These are phyloP conservation scores for Metarhizium robertsii DNA, from an alignment of 2,329 filamentous ascomycete species.

Conservation along the genomic window DNA sequence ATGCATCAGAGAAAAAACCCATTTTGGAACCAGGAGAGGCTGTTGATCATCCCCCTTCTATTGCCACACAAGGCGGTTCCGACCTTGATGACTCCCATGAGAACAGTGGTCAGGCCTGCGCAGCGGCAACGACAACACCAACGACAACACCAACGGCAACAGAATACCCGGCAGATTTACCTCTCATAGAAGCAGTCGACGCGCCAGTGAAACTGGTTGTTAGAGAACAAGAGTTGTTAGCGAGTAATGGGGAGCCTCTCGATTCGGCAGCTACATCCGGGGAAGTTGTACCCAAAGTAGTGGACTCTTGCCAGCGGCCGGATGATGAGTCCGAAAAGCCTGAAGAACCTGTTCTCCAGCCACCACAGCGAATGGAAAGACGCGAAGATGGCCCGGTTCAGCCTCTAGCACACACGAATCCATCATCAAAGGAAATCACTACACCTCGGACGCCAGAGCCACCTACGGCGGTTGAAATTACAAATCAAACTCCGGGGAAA, in stretches of 20 bases:
- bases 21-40: not conserved
- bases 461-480: not conserved
- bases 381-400: not conserved
- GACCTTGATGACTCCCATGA: not conserved
- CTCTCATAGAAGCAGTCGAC: not conserved
- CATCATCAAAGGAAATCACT: not conserved
- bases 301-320: not conserved
- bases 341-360: not conserved
- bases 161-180: not conserved
- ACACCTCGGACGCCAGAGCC: constrained; percentile 3
- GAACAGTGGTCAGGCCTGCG: not conserved
- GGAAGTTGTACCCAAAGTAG: not conserved
- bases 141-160: not conserved
- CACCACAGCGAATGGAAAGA: not conserved
- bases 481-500: not conserved
- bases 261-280: not conserved
- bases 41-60: not conserved
- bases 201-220: not conserved
- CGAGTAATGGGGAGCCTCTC: not conserved
- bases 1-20: not conserved
- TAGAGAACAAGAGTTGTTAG: not conserved
- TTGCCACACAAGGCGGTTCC: not conserved
- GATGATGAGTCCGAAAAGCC: not conserved
- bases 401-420: not conserved
- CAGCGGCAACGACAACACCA: not conserved